Conservation (phyloP, 2,329 filamentous ascomycete species). For the Mycosphaerella sp. region DNA sequence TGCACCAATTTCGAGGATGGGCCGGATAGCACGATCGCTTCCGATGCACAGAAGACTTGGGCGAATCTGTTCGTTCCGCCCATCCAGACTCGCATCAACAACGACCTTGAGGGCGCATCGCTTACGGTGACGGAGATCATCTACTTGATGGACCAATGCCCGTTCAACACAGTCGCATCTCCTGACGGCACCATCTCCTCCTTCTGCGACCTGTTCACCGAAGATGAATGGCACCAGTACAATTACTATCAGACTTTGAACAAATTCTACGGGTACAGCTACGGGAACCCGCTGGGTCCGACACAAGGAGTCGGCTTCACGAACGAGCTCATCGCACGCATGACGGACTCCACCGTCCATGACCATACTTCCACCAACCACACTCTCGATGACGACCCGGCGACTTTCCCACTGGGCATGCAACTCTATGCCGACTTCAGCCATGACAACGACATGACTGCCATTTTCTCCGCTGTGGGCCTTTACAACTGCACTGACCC, state of each 20-base stretch:
- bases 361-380: conserved; percentile 71
- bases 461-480: conserved; percentile 68
- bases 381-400: conserved; percentile 61
- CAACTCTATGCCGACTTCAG: conserved; percentile 81
- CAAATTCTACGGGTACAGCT: conserved; percentile 78
- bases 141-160: conserved; percentile 80
- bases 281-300: conserved; percentile 69
- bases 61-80: conserved; percentile 56
- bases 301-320: conserved; percentile 82
- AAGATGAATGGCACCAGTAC: conserved; percentile 73
- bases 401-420: conserved; percentile 64
- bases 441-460: conserved; percentile 82
- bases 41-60: conserved; percentile 53
- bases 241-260: conserved; percentile 73
- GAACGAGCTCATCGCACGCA: conserved; percentile 77
- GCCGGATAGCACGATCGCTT: conserved; percentile 44
- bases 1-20: conserved; percentile 66
- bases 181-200: conserved; percentile 51
- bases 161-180: conserved; percentile 71
- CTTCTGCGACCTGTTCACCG: conserved; percentile 71
- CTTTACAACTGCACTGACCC: conserved; percentile 62
- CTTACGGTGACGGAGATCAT: conserved; percentile 58
- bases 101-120: conserved; percentile 60
- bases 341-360: conserved; percentile 61
- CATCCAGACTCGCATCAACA: conserved; percentile 64